Evolutionary conservation across 1,139 yeast species (phyloP), one percentile per base, ranked within the genome.

Genomic region (Scheffersomyces illinoinensis): DNA sequence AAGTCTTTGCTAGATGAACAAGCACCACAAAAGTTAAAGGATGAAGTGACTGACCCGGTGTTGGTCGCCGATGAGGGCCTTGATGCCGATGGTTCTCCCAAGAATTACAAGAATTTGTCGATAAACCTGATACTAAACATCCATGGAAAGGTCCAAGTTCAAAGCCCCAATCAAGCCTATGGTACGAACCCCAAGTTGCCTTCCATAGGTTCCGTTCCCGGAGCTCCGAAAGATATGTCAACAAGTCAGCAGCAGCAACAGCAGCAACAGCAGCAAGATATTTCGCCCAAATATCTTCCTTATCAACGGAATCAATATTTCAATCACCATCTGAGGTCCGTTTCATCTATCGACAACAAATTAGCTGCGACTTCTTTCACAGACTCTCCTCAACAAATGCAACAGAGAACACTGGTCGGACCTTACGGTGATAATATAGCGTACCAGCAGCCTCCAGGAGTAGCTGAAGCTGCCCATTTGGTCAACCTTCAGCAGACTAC

Each of bases 51-150:
- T n/a, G 51, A 48, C 26, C 51, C 26, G 6, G 24, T 14, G 21
- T 48, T 48, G 24, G n/a, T 14, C 17, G 24, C 26, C 26, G 51
- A 24, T 7, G 51, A 48, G 17, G 51, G 51, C 51, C 26, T 20
- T 20, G 51, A 24, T 6, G 51, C 14, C 51, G 51, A 48, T n/a
- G 56, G 33, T 23, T 58, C 62, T 6, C 61, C 63, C 47, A 61
- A 58, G 51, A 60, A 58, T 50, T 58, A 60, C 55, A 61, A 61
- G 56, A 63, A 58, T 50, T 56, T 63, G 49, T 58, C 62, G 4
- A 63, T 63, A 47, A 60, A 60, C 54, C 61, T 59, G 63, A 63
- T 61, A 14, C 56, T 63, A 12, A 63, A 63, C 49, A 59, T 60
- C 14, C 50, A 54, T 21, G 58, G 58, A 5, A 48, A 48, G 24